Evolutionary conservation across 805 yeast genomes (phyloP), one percentile per base, ranked within the genome.

Genomic region (Yarrowia porcina): DNA sequence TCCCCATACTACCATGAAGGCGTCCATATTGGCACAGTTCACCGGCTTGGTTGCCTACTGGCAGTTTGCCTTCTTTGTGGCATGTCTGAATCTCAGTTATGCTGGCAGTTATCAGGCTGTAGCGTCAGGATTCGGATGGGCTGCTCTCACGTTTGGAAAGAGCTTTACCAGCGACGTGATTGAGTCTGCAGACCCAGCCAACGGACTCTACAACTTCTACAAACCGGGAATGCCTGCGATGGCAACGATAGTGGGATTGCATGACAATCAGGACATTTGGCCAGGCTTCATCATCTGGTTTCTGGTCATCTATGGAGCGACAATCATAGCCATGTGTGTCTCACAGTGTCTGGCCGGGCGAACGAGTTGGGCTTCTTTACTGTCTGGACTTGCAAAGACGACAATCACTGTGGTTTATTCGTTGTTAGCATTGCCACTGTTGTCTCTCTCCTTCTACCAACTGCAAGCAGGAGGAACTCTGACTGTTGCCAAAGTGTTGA

Each of bases 91-190:
- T 66, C 69, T 86, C 18, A 73, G 76, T 25, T 86, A 82, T 67
- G 90, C 91, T 0, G 89, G 87, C 0, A 84, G 82, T 68, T 82
- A 79, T 64, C 87, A 80, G 65, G 87, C 87, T 0, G 70, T 82
- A 13, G 71, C 84, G 50, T 75, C 83, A 2, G 73, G 78, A 15
- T 68, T 82, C 18, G 72, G 82, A 17, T 85, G 90, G 90, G 74
- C 81, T 42, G 81, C 84, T 0, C 72, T 86, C n/a, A 70, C 84
- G 63, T 73, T 74, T 59, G 67, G 67, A 23, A 65, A 61, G 56
- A 66, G 61, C 65, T 61, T 66, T 60, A 65, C 63, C 18, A 49
- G 71, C 50, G 23, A 28, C 30, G 13, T 65, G 54, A 25, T 52
- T 64, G 28, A 54, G 18, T 18, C 57, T 21, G 42, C 63, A 13